These are phyloP conservation scores for Lyophyllum semitale DNA, from an alignment of 768 basidiomycete genomes.

Conservation along the genomic window DNA sequence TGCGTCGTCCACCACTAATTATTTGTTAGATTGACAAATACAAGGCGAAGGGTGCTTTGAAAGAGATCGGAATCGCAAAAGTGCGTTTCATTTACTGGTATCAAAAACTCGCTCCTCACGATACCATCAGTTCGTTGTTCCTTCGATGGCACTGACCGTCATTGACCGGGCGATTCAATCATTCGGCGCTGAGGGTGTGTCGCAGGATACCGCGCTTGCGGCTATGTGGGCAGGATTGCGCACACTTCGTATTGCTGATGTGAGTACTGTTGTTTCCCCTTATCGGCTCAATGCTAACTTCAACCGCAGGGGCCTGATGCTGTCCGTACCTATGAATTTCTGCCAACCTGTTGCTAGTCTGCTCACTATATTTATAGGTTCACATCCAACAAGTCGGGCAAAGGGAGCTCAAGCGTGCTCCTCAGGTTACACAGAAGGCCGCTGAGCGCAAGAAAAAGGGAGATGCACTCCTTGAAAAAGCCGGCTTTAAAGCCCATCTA, in stretches of 20 bases:
- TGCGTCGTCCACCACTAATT: not conserved
- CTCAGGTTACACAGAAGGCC: constrained; percentile 54
- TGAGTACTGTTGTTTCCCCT: constrained; percentile 35
- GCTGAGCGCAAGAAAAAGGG: constrained; percentile 63
- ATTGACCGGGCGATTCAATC: constrained; percentile 96
- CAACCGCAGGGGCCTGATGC: constrained; percentile 72
- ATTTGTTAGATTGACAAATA: constrained; percentile 77
- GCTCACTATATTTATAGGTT: constrained; percentile 47
- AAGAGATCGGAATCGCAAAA: constrained; percentile 98
- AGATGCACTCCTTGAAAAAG: constrained; percentile 56
- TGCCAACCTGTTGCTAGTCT: constrained; percentile 10
- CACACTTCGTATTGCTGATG: constrained; percentile 87
- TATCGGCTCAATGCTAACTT: constrained; percentile 1
- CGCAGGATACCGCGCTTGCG: constrained; percentile 86
- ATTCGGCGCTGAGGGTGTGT: constrained; percentile 95
- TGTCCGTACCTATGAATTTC: constrained; percentile 37
- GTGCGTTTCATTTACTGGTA: constrained; percentile 37
- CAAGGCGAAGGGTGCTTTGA: constrained; percentile 91
- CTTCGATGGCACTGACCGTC: constrained; percentile 83
- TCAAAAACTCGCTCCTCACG: not conserved
- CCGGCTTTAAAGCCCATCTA: constrained; percentile 60
- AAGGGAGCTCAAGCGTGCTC: constrained; percentile 81
- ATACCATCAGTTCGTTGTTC: constrained; percentile 82
- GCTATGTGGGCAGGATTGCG: constrained; percentile 75
- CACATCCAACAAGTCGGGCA: constrained; percentile 96